phyloP scores from a whole-genome alignment of 257 asterid species.

The Solanum gandarillasii region DNA sequence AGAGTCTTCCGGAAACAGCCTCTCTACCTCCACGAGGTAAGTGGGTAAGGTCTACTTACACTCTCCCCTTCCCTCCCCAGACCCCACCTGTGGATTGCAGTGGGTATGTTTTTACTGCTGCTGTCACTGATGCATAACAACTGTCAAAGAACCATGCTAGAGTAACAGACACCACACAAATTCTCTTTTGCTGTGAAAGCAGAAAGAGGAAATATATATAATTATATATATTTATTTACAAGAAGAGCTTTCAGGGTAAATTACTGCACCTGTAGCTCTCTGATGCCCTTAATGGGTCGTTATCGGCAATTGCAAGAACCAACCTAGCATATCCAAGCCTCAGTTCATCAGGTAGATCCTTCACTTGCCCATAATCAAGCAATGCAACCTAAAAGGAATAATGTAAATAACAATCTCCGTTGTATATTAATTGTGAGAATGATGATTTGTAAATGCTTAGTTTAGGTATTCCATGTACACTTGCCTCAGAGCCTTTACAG shows the following conservation, averaged over 20 bases:
- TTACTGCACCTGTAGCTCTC: conserved; percentile 77
- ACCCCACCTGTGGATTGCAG: neutral
- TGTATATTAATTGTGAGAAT: neutral
- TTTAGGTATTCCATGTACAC: conserved; percentile 6
- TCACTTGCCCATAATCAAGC: conserved; percentile 99
- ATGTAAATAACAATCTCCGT: neutral
- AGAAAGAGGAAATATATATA: neutral
- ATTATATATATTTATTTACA: neutral
- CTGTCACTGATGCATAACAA: neutral
- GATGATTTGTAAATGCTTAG: neutral
- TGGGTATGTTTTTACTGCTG: neutral
- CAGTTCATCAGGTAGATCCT: conserved; percentile 83
- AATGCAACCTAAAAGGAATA: conserved; percentile 60
- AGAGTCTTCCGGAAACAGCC: neutral
- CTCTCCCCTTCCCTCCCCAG: neutral
- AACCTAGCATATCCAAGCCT: conserved; percentile 91
- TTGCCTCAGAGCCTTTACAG: conserved; percentile 88
- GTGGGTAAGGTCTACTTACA: neutral
- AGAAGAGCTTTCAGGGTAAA: neutral
- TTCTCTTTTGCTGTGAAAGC: neutral
- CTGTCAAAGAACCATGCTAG: neutral
- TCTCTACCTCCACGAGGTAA: neutral
- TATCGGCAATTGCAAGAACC: conserved; percentile 86
- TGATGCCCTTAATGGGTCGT: conserved; percentile 62
- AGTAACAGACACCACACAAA: neutral